Conservation (phyloP, 805 yeast genomes). For the Alloascoidea africana region DNA sequence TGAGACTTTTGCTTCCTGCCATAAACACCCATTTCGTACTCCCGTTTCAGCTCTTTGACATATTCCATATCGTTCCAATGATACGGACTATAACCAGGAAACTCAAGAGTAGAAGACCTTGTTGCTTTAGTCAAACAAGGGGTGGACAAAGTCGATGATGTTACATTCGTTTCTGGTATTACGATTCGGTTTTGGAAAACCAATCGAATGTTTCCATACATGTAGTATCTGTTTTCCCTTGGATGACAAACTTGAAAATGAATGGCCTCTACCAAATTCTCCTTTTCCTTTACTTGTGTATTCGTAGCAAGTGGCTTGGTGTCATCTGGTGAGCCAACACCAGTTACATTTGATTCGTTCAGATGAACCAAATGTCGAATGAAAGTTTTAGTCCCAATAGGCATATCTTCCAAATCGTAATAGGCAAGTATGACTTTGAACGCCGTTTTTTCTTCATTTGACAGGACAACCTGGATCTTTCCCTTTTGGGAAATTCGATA, state of each 20-base stretch:
- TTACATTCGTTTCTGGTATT: background rate
- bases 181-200: constrained; percentile 15
- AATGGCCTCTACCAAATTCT: constrained; percentile 13
- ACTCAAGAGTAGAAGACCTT: background rate
- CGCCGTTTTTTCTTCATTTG: constrained; percentile 16
- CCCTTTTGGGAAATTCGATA: constrained; percentile 18
- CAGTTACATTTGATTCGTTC: constrained; percentile 6
- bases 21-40: background rate
- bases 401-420: constrained; percentile 16
- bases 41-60: background rate
- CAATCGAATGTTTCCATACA: constrained; percentile 14
- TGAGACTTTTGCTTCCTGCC: background rate
- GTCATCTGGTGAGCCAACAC: constrained; percentile 4
- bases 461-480: constrained; percentile 17
- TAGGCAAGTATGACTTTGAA: constrained; percentile 17
- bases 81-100: background rate
- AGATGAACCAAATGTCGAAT: constrained; percentile 19
- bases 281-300: constrained; percentile 2
- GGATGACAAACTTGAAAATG: constrained; percentile 16
- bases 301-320: constrained; percentile 2
- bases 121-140: background rate
- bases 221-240: constrained; percentile 10
- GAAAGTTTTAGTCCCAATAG: constrained; percentile 15
- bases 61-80: background rate
- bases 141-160: background rate